Evolutionary conservation across 2,329 filamentous ascomycete species (phyloP).

Genomic region (Claviceps sp.): DNA sequence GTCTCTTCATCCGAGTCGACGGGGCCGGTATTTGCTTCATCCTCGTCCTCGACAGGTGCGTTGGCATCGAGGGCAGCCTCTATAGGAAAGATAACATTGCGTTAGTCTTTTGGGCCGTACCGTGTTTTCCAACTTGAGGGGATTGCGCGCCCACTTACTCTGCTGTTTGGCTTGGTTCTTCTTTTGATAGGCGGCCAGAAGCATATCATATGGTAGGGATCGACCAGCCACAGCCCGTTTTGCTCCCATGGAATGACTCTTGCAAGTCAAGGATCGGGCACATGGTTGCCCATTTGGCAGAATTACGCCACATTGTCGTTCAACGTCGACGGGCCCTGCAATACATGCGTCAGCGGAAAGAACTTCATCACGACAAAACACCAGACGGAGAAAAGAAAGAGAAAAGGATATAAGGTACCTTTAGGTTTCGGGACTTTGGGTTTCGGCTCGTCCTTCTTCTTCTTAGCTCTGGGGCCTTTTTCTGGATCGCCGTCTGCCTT

Average conservation of each 20-base stretch:
- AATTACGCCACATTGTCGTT: slow-evolving; percentile 81
- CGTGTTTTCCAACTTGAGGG: neutral
- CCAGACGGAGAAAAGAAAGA: neutral
- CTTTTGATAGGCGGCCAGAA: slow-evolving; percentile 80
- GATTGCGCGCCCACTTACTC: slow-evolving; percentile 42
- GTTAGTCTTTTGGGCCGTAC: neutral
- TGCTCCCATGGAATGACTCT: slow-evolving; percentile 88
- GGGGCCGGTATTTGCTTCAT: slow-evolving; percentile 64
- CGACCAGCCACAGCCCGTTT: slow-evolving; percentile 80
- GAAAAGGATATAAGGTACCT: slow-evolving; percentile 29
- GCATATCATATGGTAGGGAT: slow-evolving; percentile 83
- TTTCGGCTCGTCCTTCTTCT: slow-evolving; percentile 89
- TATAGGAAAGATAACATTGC: slow-evolving; percentile 23
- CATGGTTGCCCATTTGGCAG: slow-evolving; percentile 77
- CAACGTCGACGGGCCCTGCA: slow-evolving; percentile 74
- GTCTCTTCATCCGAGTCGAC: slow-evolving; percentile 95
- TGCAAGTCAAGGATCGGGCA: slow-evolving; percentile 80
- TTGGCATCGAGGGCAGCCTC: slow-evolving; percentile 92
- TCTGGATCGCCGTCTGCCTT: slow-evolving; percentile 66
- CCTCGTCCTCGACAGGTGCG: slow-evolving; percentile 74
- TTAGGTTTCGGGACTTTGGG: slow-evolving; percentile 74
- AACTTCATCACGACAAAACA: neutral
- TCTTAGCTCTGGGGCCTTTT: slow-evolving; percentile 77
- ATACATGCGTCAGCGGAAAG: neutral
- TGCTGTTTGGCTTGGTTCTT: slow-evolving; percentile 98